Evolutionary conservation across 768 basidiomycete genomes (phyloP), one percentile per base, ranked within the genome.

Genomic region (Kondoa malvinella): DNA sequence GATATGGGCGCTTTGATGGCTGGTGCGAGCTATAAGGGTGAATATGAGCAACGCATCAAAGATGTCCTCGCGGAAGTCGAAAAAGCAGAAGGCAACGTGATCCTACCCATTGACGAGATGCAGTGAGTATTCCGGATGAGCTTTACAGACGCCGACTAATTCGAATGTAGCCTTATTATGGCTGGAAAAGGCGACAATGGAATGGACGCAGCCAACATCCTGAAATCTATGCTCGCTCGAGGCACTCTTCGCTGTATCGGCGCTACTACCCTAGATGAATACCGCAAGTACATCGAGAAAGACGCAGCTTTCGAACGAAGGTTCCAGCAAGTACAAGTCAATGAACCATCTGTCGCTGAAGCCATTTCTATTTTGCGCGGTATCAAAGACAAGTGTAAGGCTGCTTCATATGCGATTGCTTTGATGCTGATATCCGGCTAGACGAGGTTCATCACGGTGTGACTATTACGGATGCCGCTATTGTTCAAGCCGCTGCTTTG

Each of bases 1-100:
- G 92, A 95, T 76, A 88, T 95, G 87, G 92, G 92, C 70, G 89
- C 92, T 0, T 82, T 97, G 66, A 91, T 91, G 87, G 90, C 90
- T 15, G 87, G 88, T 56, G 87, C 87, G n/a, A 87, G 87, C 17
- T 59, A n/a, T n/a, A 92, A 92, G 75, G 94, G 87, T 61, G 91
- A 96, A 78, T 99, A 92, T 77, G 92, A 96, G 78, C 92, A 96
- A 76, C 87, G 92, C 56, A 85, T 96, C 79, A 96, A 95, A 76
- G 79, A 86, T 14, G 89, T 96, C 66, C 78, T 99, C 67, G 85
- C 86, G 69, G 94, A 97, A 78, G 86, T 96, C 70, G 92, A 96
- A 77, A 92, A 92, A 78, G 83, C 87, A 0, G 80, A 85, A 56
- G 82, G 82, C 3, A 84, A 85, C 21, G 82, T 96, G 73, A 89